phyloP scores from a whole-genome alignment of 495 filamentous ascomycete species.

The Mytilinidion resinicola region DNA sequence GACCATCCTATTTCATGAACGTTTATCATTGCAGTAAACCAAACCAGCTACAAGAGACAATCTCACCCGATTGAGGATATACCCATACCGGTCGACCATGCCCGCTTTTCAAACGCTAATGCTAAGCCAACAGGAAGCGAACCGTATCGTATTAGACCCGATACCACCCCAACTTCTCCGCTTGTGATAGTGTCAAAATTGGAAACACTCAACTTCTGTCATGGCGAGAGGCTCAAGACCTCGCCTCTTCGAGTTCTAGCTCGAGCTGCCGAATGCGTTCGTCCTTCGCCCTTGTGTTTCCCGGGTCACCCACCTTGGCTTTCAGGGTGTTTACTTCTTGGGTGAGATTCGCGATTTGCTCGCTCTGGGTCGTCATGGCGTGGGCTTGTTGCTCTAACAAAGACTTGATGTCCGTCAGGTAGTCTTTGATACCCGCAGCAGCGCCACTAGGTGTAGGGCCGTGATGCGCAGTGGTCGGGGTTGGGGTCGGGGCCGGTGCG shows the following conservation, averaged over 20 bases:
- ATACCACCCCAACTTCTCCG: not conserved
- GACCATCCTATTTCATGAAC: not conserved
- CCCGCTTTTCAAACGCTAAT: slow-evolving; percentile 1
- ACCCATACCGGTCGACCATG: not conserved
- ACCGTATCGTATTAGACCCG: not conserved
- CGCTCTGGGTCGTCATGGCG: slow-evolving; percentile 54
- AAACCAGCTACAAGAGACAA: not conserved
- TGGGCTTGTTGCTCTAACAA: slow-evolving; percentile 56
- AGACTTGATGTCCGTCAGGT: slow-evolving; percentile 57
- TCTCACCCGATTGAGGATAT: not conserved
- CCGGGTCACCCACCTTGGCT: slow-evolving; percentile 52
- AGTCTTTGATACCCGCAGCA: slow-evolving; percentile 32
- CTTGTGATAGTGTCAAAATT: not conserved
- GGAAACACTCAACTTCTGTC: not conserved
- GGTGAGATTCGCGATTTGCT: slow-evolving; percentile 58
- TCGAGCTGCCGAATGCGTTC: slow-evolving; percentile 65
- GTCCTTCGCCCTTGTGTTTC: slow-evolving; percentile 46
- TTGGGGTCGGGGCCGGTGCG: slow-evolving; percentile 14
- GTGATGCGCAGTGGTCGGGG: too few relatives aligned
- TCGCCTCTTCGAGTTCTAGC: slow-evolving; percentile 56
- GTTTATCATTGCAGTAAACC: not conserved
- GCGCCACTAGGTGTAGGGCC: slow-evolving; percentile 25
- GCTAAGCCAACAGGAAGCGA: not conserved
- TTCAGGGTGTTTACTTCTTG: slow-evolving; percentile 67
- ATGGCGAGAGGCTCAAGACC: slow-evolving; percentile 19